These are phyloP conservation scores for Fagopyrum homotropicum DNA, from an alignment of 148 eudicot genomes.

Conservation along the genomic window DNA sequence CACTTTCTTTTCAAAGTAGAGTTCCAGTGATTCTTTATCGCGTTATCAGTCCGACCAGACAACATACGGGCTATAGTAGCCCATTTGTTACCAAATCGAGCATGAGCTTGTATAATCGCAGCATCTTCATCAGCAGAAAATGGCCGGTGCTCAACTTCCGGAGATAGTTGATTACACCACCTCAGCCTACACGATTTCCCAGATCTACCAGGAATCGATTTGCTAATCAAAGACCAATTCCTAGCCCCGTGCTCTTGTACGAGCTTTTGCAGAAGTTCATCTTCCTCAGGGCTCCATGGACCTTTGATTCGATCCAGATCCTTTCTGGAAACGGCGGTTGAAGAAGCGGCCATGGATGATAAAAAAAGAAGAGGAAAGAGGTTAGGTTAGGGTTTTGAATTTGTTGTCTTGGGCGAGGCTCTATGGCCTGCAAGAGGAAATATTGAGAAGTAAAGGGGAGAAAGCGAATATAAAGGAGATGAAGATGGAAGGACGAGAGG, in stretches of 20 bases:
- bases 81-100: conserved; percentile 13
- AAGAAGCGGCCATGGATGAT: conserved; percentile 8
- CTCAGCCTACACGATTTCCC: conserved; percentile 52
- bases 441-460: background rate
- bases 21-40: conserved; percentile 13
- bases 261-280: conserved; percentile 23
- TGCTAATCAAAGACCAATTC: conserved; percentile 49
- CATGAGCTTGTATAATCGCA: conserved; percentile 36
- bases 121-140: conserved; percentile 42
- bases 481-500: background rate
- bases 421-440: conserved; percentile 13
- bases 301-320: conserved; percentile 55
- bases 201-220: conserved; percentile 48
- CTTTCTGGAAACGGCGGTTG: background rate
- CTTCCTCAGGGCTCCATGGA: conserved; percentile 65
- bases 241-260: conserved; percentile 42
- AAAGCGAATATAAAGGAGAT: background rate
- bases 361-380: background rate
- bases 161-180: conserved; percentile 47
- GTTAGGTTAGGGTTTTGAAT: background rate
- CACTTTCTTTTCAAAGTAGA: conserved; percentile 36
- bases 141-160: conserved; percentile 29
- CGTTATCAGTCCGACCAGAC: conserved; percentile 10
- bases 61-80: conserved; percentile 16
- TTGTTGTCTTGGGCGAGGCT: background rate